These are phyloP conservation scores for Salix koriyanagi DNA, from an alignment of 345 rosid genomes.

Conservation along the genomic window DNA sequence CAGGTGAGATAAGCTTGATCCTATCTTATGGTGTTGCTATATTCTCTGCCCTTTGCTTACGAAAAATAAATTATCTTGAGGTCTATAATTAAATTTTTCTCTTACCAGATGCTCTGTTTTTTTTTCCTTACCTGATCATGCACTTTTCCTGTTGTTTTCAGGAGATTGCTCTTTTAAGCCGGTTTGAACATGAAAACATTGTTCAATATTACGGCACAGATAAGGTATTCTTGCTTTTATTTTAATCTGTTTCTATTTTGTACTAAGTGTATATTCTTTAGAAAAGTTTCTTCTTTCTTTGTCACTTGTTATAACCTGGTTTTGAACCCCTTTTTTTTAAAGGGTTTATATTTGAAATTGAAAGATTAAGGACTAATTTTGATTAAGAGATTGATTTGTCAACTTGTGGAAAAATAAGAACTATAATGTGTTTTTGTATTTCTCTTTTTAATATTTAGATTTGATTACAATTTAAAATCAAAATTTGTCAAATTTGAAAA, in stretches of 20 bases:
- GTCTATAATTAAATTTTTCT: background rate
- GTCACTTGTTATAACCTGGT: too few relatives aligned
- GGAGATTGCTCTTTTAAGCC: conserved; percentile 81
- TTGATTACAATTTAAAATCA: too few relatives aligned
- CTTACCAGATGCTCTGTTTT: background rate
- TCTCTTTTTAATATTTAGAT: too few relatives aligned
- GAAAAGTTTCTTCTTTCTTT: background rate
- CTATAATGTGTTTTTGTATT: too few relatives aligned
- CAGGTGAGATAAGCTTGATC: conserved; percentile 41
- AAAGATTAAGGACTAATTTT: too few relatives aligned
- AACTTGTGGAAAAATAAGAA: too few relatives aligned
- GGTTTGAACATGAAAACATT: conserved; percentile 80
- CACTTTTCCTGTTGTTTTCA: conserved; percentile 24
- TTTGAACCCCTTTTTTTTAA: too few relatives aligned
- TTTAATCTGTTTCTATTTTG: background rate
- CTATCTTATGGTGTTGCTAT: conserved; percentile 2
- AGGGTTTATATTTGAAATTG: too few relatives aligned
- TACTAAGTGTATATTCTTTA: background rate
- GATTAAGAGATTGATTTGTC: too few relatives aligned
- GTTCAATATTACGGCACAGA: conserved; percentile 79
- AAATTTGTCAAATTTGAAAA: too few relatives aligned
- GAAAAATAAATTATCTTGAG: background rate
- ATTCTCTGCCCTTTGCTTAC: conserved; percentile 1
- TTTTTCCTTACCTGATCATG: background rate
- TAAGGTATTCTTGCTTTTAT: conserved; percentile 42